phyloP scores from a whole-genome alignment of 192 early-diverging fungal genomes.

The Umbelopsis vinacea region DNA sequence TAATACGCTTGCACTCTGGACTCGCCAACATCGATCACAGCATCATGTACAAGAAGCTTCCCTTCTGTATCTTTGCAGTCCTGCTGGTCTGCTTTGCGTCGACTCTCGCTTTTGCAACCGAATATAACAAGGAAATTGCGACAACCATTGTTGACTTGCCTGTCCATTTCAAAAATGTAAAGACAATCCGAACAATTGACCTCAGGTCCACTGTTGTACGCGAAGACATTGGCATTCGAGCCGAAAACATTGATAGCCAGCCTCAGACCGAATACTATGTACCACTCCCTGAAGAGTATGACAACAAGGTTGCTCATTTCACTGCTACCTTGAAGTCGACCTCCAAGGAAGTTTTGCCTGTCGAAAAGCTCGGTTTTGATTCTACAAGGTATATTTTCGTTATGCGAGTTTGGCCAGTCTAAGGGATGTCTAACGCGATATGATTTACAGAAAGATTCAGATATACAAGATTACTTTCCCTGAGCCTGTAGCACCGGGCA shows the following conservation, averaged over 20 bases:
- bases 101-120: not conserved
- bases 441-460: slow-evolving; percentile 37
- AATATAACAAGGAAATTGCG: slow-evolving; percentile 4
- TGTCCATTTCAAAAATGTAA: slow-evolving; percentile 53
- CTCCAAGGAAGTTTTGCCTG: slow-evolving; percentile 39
- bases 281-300: slow-evolving; percentile 37
- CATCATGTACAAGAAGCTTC: slow-evolving; percentile 24
- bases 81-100: slow-evolving; percentile 22
- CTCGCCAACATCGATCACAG: slow-evolving; percentile 7
- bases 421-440: not conserved
- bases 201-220: slow-evolving; percentile 53
- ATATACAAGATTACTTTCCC: slow-evolving; percentile 55
- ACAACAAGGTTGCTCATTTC: slow-evolving; percentile 43
- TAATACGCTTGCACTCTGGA: not conserved
- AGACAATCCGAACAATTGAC: slow-evolving; percentile 68
- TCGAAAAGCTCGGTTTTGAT: slow-evolving; percentile 40
- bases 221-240: slow-evolving; percentile 48
- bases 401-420: not conserved
- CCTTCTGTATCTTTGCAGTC: slow-evolving; percentile 21
- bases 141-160: slow-evolving; percentile 33
- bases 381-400: slow-evolving; percentile 23
- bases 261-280: slow-evolving; percentile 52
- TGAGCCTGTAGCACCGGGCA: slow-evolving; percentile 52
- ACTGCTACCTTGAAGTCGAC: slow-evolving; percentile 47
- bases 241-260: slow-evolving; percentile 48